Percentiles rank a stretch among this genome's conserved stretches.
phyloP scores from a whole-genome alignment of 2,329 filamentous ascomycete species.

The Pseudocercospora pini-densiflorae region DNA sequence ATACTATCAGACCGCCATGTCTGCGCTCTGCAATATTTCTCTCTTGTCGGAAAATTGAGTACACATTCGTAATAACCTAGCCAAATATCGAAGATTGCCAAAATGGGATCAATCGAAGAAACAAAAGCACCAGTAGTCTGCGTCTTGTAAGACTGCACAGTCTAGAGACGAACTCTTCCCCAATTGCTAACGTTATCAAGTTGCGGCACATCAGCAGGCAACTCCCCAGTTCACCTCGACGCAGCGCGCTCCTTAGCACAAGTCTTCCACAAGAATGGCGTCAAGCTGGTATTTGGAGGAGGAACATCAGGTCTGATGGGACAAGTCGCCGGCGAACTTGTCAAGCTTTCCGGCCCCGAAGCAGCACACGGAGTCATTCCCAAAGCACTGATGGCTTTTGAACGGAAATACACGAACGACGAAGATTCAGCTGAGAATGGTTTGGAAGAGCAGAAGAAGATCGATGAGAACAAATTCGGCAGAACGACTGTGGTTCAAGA shows the following conservation, averaged over 20 bases:
- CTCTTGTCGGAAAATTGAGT: background rate
- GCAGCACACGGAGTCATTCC: constrained; percentile 94
- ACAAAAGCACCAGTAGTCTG: constrained; percentile 70
- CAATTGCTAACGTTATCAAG: constrained; percentile 42
- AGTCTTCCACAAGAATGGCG: constrained; percentile 74
- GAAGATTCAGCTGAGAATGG: constrained; percentile 32
- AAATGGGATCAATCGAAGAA: constrained; percentile 10
- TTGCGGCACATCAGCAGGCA: constrained; percentile 83
- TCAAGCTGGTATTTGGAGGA: constrained; percentile 88
- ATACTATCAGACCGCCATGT: background rate
- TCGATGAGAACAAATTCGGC: constrained; percentile 71
- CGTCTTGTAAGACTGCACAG: constrained; percentile 69
- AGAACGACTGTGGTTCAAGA: constrained; percentile 88
- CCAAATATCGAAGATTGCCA: background rate
- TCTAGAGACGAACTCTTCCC: background rate
- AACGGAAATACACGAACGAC: constrained; percentile 43
- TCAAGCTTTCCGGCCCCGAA: constrained; percentile 76
- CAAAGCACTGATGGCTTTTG: constrained; percentile 67
- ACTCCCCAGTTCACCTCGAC: constrained; percentile 72
- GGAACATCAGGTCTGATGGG: constrained; percentile 96
- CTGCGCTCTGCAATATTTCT: background rate
- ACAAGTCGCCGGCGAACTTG: constrained; percentile 85
- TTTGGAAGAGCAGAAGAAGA: constrained; percentile 47
- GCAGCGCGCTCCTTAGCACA: constrained; percentile 76
- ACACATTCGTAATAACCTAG: background rate